Base-by-base conservation (phyloP, 2,329 filamentous ascomycete species). In the Fusarium armeniacum region DNA sequence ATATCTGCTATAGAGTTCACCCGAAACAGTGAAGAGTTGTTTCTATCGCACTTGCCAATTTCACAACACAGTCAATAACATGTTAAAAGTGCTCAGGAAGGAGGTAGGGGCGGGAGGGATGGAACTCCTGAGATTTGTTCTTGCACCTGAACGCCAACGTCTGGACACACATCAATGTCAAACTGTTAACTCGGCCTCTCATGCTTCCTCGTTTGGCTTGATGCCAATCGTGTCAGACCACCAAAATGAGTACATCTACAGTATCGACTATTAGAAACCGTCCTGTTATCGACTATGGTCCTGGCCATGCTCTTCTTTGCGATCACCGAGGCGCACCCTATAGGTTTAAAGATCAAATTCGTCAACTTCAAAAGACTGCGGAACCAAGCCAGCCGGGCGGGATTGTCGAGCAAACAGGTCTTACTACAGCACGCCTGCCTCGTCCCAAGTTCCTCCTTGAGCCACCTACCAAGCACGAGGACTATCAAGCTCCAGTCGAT, bases 211-310 rank as follows among this genome's bases (percentile, higher is more conserved):
- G 16, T 36, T 40, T 35, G 38, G 24, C 5, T 33, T n/a, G n/a
- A 41, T 41, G 47, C 40, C 26, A 45, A n/a, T 22, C 13, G 5
- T 28, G 12, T 1, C 28, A 24, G 13, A 13, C 24, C n/a, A 28
- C 58, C 28, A 30, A 22, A 16, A 71, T 70, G 67, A 57, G 36
- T 44, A 43, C 40, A 15, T 47, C 28, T 33, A 52, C 54, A 13
- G 16, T 32, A 38, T 60, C 49, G 20, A 50, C 35, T 35, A 28
- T 33, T n/a, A 30, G n/a, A 44, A 41, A 26, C 11, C 70, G 69
- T 40, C 54, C 65, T 6, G 74, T 67, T 4, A 69, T 65, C 22
- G 66, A 74, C 22, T 79, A 78, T 38, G 78, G 73, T 12, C 71
- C 67, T 24, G 46, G 54, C 22, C 67, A 76, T 6, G 43, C 44